Evolutionary conservation across 352 stramenopile genomes (phyloP).

Genomic region (Phytophthora pini): DNA sequence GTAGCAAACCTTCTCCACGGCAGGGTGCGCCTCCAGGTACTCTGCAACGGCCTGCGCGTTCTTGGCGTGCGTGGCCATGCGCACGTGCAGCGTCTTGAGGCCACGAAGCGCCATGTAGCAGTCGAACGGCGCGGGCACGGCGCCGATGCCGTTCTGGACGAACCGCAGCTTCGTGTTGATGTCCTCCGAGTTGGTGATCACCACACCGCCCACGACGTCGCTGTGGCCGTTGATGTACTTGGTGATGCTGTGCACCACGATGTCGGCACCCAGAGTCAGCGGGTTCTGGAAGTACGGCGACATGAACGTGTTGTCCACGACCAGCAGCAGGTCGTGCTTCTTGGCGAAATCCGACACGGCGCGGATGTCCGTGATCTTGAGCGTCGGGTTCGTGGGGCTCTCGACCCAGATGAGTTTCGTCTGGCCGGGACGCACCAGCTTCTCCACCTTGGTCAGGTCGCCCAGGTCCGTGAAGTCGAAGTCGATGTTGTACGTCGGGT

Average conservation of each 20-base stretch:
- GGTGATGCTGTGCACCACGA: constrained; percentile 95
- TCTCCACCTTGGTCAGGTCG: constrained; percentile 83
- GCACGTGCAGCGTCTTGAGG: constrained; percentile 95
- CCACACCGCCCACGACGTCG: constrained; percentile 92
- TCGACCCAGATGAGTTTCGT: constrained; percentile 96
- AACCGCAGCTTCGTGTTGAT: constrained; percentile 95
- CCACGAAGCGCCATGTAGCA: constrained; percentile 94
- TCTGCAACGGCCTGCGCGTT: constrained; percentile 93
- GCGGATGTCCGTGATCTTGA: constrained; percentile 95
- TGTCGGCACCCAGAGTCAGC: constrained; percentile 91
- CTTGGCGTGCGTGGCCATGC: constrained; percentile 94
- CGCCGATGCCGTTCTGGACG: constrained; percentile 94
- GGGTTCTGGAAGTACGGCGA: constrained; percentile 94
- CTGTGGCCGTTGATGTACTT: constrained; percentile 98
- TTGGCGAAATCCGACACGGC: constrained; percentile 92
- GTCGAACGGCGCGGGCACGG: constrained; percentile 93
- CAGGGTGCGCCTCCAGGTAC: constrained; percentile 88
- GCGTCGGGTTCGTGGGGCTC: constrained; percentile 93
- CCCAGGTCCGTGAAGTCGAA: constrained; percentile 96
- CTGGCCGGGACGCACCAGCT: constrained; percentile 79
- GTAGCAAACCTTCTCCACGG: constrained; percentile 94
- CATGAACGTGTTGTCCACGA: constrained; percentile 96
- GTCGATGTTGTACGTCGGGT: constrained; percentile 91
- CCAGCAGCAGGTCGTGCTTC: constrained; percentile 88
- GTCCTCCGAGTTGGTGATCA: constrained; percentile 92